phyloP scores from a whole-genome alignment of 2,329 filamentous ascomycete genomes.

The Lecanosticta acicola region DNA sequence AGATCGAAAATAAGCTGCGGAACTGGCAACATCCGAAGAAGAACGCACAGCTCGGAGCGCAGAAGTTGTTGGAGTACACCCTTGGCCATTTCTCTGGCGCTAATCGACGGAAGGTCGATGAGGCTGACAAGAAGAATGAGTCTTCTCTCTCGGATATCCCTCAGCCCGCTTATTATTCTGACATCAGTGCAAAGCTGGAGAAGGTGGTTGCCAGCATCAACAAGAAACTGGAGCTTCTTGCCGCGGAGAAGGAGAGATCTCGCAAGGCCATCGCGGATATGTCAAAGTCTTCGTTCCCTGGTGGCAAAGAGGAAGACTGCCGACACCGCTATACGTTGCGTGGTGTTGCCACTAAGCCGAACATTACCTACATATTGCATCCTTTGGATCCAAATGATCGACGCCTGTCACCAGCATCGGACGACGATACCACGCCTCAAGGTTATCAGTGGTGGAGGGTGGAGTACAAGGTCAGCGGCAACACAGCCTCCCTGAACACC shows the following conservation, averaged over 20 bases:
- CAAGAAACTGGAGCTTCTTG: constrained; percentile 27
- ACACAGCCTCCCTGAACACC: constrained; percentile 33
- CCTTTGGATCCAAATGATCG: neutral
- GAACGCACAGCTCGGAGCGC: constrained; percentile 33
- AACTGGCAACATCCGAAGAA: constrained; percentile 30
- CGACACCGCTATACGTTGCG: constrained; percentile 50
- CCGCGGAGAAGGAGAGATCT: constrained; percentile 28
- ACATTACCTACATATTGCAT: constrained; percentile 52
- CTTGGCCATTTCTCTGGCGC: constrained; percentile 29
- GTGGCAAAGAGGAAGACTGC: constrained; percentile 27
- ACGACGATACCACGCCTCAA: constrained; percentile 32
- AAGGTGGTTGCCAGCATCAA: constrained; percentile 31
- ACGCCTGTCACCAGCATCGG: constrained; percentile 3
- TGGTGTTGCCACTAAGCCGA: constrained; percentile 53
- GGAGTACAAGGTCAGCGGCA: constrained; percentile 43
- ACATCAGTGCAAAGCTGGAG: constrained; percentile 31
- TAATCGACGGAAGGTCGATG: constrained; percentile 22
- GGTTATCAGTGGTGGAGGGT: constrained; percentile 53
- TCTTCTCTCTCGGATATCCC: constrained; percentile 12
- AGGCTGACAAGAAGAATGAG: constrained; percentile 19
- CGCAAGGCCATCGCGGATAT: constrained; percentile 27
- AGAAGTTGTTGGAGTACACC: constrained; percentile 34
- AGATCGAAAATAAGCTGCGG: constrained; percentile 34
- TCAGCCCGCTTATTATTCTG: constrained; percentile 20
- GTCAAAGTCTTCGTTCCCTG: constrained; percentile 22